Evolutionary conservation across 2,329 filamentous ascomycete genomes (phyloP).

Genomic region (Cryphonectria parasitica): DNA sequence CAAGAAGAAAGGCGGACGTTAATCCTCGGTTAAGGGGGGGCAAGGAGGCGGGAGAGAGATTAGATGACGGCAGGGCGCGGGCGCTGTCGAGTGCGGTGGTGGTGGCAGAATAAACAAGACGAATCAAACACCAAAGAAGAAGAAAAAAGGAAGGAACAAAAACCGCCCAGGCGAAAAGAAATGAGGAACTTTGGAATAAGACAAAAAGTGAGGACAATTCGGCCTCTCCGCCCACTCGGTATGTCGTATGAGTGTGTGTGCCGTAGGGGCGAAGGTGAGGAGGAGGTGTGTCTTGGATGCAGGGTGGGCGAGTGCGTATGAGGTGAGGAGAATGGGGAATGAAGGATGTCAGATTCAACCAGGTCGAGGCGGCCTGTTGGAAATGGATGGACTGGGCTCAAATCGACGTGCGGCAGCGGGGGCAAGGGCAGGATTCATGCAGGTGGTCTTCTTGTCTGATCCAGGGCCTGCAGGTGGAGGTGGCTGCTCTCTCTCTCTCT

Average conservation of each 20-base stretch:
- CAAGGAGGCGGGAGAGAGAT: constrained; percentile 14
- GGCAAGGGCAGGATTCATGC: constrained; percentile 12
- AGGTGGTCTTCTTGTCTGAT: constrained; percentile 5
- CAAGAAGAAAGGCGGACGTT: constrained; percentile 13
- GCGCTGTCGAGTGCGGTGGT: constrained; percentile 18
- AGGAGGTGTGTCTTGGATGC: background rate
- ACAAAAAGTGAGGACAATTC: background rate
- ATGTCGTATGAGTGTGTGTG: constrained; percentile 3
- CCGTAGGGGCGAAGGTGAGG: background rate
- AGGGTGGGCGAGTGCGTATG: constrained; percentile 4
- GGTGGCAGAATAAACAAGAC: constrained; percentile 8
- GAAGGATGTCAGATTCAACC: background rate
- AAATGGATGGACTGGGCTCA: constrained; percentile 10
- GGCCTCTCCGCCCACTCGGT: constrained; percentile 1
- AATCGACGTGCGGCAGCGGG: constrained; percentile 3
- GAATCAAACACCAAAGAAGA: background rate
- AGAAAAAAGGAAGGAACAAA: background rate
- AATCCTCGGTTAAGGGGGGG: constrained; percentile 6
- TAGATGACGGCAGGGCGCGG: constrained; percentile 21
- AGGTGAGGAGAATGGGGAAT: constrained; percentile 3
- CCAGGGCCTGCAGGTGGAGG: constrained; percentile 11
- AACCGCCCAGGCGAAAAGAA: background rate
- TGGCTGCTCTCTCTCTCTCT: background rate
- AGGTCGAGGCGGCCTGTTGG: background rate
- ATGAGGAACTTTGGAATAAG: background rate